Evolutionary conservation across 2,329 filamentous ascomycete species (phyloP), one percentile per base, ranked within the genome.

Genomic region (Microdochium bolleyi): DNA sequence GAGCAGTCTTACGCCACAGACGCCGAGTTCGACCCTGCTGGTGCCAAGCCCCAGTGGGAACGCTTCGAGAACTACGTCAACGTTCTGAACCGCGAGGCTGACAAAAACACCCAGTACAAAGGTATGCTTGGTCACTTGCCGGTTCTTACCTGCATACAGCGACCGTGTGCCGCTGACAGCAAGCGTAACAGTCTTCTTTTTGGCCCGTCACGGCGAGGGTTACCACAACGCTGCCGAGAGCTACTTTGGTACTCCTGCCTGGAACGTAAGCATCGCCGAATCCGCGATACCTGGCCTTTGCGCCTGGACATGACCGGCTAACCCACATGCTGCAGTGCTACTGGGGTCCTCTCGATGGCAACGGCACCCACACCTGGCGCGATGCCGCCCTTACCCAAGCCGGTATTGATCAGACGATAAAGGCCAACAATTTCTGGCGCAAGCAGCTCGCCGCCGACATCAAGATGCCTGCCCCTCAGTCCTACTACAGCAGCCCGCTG

Each of bases 181-280:
- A 38, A 38, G 3, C 34, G n/a, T n/a, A 8, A 21, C 21, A 46
- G 41, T 90, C 10, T 63, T 89, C 27, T 84, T 84, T 66, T 73
- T 88, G 65, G 85, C 80, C 2, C 80, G 87, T 38, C 87, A 89
- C 62, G 87, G 86, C 22, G 78, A 89, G 66, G 86, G 86, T 13
- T 81, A 71, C 59, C 79, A 83, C 57, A 84, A 83, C 57, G 75
- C 74, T 7, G 85, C 84, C 14, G 82, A 88, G 66, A 71, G 73
- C 25, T 85, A 75, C 64, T 88, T 86, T 58, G 84, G 84, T 49
- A 88, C 84, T 0, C 77, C 81, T 1, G 81, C 80, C 2, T 88
- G 85, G 85, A 84, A 88, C 63, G 80, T 80, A 65, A 60, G 78
- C 34, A 38, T 16, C 13, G 8, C 8, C 8, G 30, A 8, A 34